phyloP scores from a whole-genome alignment of 2,329 filamentous ascomycete species.

The Exophiala spinifera region DNA sequence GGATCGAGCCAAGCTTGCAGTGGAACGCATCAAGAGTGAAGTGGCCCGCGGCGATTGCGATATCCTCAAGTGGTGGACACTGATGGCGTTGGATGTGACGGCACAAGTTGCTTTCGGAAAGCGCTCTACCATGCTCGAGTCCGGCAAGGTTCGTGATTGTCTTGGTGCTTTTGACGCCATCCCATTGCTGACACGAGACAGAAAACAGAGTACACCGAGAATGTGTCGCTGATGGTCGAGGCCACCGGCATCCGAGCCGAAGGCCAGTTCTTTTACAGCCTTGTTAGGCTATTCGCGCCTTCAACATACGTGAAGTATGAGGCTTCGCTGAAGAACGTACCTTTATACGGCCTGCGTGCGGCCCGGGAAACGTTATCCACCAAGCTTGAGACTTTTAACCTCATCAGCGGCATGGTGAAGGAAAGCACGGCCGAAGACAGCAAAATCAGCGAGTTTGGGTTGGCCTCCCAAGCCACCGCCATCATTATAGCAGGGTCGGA shows the following conservation, averaged over 20 bases:
- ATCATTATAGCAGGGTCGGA: slow-evolving; percentile 54
- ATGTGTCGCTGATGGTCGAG: no score
- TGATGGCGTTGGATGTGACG: slow-evolving; percentile 55
- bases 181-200: no score
- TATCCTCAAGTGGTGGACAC: slow-evolving; percentile 54
- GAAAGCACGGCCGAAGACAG: slow-evolving; percentile 2
- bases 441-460: slow-evolving; percentile 1
- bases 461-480: slow-evolving; percentile 37
- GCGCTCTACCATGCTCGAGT: slow-evolving; percentile 52
- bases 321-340: no score
- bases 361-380: slow-evolving; percentile 5
- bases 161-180: no score
- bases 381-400: no score
- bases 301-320: no score
- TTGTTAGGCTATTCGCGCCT: no score
- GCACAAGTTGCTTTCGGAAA: slow-evolving; percentile 56
- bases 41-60: slow-evolving; percentile 49
- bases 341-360: not conserved
- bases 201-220: no score
- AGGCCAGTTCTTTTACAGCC: no score
- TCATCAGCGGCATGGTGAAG: slow-evolving; percentile 8
- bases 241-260: no score
- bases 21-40: slow-evolving; percentile 48
- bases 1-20: slow-evolving; percentile 38
- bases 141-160: slow-evolving; percentile 41